Conservation (phyloP, 148 eudicot genomes). For the Rheum nobile region DNA sequence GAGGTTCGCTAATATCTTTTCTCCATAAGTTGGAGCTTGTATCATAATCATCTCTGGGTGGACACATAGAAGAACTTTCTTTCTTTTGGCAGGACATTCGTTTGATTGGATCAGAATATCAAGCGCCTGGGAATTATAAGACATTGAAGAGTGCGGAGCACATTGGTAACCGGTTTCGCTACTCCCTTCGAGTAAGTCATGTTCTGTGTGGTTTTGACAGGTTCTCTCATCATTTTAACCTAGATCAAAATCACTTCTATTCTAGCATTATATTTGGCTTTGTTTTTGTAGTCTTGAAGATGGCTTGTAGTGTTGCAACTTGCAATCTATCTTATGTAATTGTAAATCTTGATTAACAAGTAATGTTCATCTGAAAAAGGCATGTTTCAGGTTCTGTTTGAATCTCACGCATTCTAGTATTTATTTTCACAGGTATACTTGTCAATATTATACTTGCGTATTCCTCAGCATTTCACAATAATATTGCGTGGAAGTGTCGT, state of each 20-base stretch:
- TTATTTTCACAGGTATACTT: constrained; percentile 50
- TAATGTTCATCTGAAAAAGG: not conserved
- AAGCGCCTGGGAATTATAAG: constrained; percentile 13
- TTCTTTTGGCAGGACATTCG: constrained; percentile 57
- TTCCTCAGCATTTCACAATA: constrained; percentile 55
- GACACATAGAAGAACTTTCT: not conserved
- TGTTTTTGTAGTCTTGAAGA: not conserved
- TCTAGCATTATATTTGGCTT: not conserved
- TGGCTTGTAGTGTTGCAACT: not conserved
- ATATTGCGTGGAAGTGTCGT: constrained; percentile 66
- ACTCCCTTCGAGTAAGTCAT: constrained; percentile 81
- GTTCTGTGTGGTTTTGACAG: not conserved
- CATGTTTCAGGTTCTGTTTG: not conserved
- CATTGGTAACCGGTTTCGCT: constrained; percentile 54
- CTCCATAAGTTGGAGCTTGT: not conserved
- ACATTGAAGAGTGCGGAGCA: constrained; percentile 41
- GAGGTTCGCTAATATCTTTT: constrained; percentile 34
- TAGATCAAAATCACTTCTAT: not conserved
- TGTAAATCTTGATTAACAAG: not conserved
- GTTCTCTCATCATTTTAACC: not conserved
- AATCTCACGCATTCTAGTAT: not conserved
- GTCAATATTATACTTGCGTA: constrained; percentile 69
- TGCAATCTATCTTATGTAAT: not conserved
- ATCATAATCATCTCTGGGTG: not conserved
- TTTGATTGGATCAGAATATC: constrained; percentile 18